These are phyloP conservation scores for Naganishia sp. DNA, from an alignment of 1,284 basidiomycete genomes.

Conservation along the genomic window DNA sequence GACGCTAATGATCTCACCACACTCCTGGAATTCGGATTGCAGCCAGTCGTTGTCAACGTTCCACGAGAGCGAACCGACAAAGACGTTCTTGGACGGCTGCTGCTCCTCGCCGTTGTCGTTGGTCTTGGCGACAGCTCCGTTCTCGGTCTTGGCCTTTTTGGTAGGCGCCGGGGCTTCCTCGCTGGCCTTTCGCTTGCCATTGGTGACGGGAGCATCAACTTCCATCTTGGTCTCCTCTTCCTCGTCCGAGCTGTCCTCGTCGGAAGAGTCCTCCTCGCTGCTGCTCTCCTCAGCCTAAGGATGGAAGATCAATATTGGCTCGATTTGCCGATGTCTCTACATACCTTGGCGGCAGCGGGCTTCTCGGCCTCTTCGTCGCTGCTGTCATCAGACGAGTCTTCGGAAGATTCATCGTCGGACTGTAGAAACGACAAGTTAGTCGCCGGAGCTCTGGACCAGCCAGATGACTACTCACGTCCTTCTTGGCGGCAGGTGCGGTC, in stretches of 20 bases:
- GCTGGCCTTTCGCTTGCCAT: conserved; percentile 82
- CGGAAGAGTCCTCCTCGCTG: conserved; percentile 42
- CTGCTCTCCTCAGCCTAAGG: conserved; percentile 29
- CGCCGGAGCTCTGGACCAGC: neutral
- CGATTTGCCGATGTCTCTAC: neutral
- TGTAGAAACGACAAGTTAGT: conserved; percentile 6
- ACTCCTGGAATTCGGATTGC: conserved; percentile 82
- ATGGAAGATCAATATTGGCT: neutral
- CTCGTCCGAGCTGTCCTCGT: conserved; percentile 53
- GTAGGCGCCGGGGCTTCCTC: conserved; percentile 62
- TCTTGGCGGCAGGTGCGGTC: conserved; percentile 37
- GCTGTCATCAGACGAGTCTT: conserved; percentile 29
- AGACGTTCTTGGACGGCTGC: conserved; percentile 68
- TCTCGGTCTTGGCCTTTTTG: conserved; percentile 74
- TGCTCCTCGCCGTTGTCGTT: conserved; percentile 52
- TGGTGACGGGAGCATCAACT: conserved; percentile 58
- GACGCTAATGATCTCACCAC: conserved; percentile 83
- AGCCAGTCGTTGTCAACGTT: conserved; percentile 98
- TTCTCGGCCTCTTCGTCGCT: conserved; percentile 38
- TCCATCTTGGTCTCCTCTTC: conserved; percentile 54
- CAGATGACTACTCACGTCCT: conserved; percentile 29
- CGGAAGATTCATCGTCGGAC: conserved; percentile 30
- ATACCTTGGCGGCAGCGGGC: conserved; percentile 36
- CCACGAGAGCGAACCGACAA: conserved; percentile 94
- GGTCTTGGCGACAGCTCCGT: conserved; percentile 53